Evolutionary conservation across 495 filamentous ascomycete species (phyloP).

Genomic region (Tuber calosporum): DNA sequence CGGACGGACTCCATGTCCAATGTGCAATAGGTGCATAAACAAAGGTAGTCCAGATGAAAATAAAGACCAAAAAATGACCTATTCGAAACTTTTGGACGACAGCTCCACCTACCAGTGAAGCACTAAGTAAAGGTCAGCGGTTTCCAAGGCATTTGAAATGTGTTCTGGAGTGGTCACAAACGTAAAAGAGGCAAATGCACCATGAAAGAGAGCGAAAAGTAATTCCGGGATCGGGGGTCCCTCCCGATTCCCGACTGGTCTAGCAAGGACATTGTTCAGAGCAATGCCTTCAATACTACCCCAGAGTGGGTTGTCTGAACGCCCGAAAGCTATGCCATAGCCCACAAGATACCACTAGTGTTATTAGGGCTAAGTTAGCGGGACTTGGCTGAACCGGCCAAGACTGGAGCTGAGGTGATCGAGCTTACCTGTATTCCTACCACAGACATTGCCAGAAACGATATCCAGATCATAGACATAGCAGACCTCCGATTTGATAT

Average conservation of each 20-base stretch:
- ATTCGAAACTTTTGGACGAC: not conserved
- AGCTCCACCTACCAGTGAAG: not conserved
- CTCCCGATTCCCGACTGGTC: not conserved
- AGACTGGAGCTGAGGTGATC: not conserved
- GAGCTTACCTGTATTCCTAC: not conserved
- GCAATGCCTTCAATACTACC: not conserved
- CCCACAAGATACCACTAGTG: not conserved
- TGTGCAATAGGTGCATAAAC: constrained; percentile 1
- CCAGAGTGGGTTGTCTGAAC: not conserved
- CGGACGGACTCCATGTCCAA: not conserved
- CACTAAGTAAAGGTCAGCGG: not conserved
- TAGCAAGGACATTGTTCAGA: not conserved
- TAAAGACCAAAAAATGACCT: not conserved
- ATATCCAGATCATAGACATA: constrained; percentile 1
- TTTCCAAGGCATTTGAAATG: not conserved
- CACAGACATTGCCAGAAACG: not conserved
- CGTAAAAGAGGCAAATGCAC: not conserved
- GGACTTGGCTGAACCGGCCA: not conserved
- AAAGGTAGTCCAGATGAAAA: not conserved
- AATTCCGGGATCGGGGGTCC: not conserved
- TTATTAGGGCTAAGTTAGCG: not conserved
- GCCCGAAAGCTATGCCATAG: not conserved
- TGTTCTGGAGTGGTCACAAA: not conserved
- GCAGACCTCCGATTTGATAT: not conserved
- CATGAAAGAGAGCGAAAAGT: not conserved